Percentiles rank a stretch among this genome's conserved stretches.
phyloP scores from a whole-genome alignment of 768 basidiomycete genomes.

The Lanmaoa rubissima region DNA sequence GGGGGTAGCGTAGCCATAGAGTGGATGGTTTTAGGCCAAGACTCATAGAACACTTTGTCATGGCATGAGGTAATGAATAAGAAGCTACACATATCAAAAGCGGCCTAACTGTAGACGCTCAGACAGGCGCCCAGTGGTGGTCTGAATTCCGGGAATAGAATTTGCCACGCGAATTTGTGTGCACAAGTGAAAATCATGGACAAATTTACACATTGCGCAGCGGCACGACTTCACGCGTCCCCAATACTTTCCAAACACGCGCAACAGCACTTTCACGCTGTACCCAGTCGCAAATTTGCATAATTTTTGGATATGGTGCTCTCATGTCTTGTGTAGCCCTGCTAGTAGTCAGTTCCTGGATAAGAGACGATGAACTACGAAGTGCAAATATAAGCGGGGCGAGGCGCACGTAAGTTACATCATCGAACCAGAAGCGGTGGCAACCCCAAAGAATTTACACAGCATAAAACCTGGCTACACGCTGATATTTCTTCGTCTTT shows the following conservation, averaged over 20 bases:
- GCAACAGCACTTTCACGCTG: background rate
- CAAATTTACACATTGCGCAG: background rate
- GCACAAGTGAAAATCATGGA: background rate
- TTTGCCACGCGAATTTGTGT: background rate
- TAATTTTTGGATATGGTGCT: background rate
- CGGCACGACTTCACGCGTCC: background rate
- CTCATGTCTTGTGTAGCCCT: background rate
- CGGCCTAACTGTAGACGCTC: background rate
- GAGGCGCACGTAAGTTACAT: background rate
- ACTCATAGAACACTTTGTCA: no score
- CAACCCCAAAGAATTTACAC: slow-evolving; percentile 37
- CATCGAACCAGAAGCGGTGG: slow-evolving; percentile 12
- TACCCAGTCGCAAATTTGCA: background rate
- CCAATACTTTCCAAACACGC: slow-evolving; percentile 17
- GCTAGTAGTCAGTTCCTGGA: background rate
- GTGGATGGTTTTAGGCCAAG: background rate
- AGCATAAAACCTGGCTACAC: slow-evolving; percentile 22
- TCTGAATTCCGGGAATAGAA: background rate
- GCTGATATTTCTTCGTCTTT: slow-evolving; percentile 6
- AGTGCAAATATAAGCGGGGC: background rate
- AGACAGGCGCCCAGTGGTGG: no score
- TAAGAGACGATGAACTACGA: background rate
- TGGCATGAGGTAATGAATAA: no score
- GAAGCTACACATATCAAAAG: background rate
- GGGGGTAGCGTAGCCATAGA: background rate